A percentile compares a stretch with the other conserved stretches of the same genome.
Conservation (phyloP, 257 asterid species). For the Solanum bulbocastanum region DNA sequence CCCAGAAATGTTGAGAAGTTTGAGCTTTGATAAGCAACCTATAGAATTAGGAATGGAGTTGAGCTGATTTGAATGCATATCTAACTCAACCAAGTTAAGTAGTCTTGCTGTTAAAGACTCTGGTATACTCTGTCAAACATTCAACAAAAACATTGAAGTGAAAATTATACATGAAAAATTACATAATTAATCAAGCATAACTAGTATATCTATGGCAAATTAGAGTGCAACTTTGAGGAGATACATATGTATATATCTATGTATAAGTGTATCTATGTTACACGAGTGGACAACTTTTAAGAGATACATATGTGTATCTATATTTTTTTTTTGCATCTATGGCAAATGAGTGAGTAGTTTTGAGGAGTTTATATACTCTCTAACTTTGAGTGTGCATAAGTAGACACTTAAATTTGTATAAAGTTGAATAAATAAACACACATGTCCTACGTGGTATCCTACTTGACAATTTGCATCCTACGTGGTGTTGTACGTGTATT, state of each 20-base stretch:
- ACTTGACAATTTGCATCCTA: too few species aligned
- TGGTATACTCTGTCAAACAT: constrained; percentile 53
- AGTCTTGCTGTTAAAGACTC: constrained; percentile 78
- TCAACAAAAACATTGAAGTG: not conserved
- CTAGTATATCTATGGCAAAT: not conserved
- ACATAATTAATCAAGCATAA: not conserved
- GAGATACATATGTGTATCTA: too few species aligned
- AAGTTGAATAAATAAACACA: too few species aligned
- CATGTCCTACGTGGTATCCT: too few species aligned
- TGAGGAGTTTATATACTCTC: too few species aligned
- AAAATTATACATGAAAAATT: not conserved
- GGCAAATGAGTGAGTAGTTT: too few species aligned
- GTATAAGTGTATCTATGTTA: not conserved
- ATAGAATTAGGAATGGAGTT: constrained; percentile 73
- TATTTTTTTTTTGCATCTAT: too few species aligned
- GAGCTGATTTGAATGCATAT: constrained; percentile 78
- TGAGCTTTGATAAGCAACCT: constrained; percentile 79
- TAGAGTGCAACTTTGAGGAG: not conserved
- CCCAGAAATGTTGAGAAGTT: constrained; percentile 63
- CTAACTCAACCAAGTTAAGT: constrained; percentile 49
- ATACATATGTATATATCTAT: not conserved
- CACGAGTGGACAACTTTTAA: too few species aligned
- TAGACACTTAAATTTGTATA: too few species aligned
- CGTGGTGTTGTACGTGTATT: too few species aligned
- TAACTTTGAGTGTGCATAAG: too few species aligned